Evolutionary conservation across 225 moss, liverwort and hornwort genomes (phyloP), one percentile per base, ranked within the genome.

Genomic region (Pleurozium schreberi): DNA sequence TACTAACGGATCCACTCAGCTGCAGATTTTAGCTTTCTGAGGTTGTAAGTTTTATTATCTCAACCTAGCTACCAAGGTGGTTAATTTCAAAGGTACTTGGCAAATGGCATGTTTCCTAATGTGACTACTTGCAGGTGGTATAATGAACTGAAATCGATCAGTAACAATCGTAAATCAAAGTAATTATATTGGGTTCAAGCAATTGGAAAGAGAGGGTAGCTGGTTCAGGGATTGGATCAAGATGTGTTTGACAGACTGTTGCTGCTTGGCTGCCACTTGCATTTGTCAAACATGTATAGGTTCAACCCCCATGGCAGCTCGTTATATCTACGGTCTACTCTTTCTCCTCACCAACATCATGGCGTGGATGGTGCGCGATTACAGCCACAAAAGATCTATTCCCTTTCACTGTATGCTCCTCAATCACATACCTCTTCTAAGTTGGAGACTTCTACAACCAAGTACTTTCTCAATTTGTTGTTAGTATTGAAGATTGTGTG

Each of bases 341-440:
- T 97, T 96, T 55, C 95, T 97, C 53, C 91, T 97, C 76, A 94
- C 92, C 45, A 94, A 90, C 61, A 80, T 96, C 60, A 80, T 97
- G 75, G 97, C 95, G 10, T 97, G 96, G 97, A 93, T 96, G 93
- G 71, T 93, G 78, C 97, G 94, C 25, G 95, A 97, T 84, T 97
- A 97, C 92, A 97, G 94, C 57, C 90, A 92, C 55, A 91, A 90
- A 67, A 88, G 91, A n/a, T 86, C 93, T 47, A 74, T 86, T 55
- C 88, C 90, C 63, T 65, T 97, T 67, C 91, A 92, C 85, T 92
- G 95, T 96, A 92, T 93, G 94, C 59, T 71, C 38, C 79, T 85
- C 70, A 53, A 73, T 85, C 23, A 23, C 22, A 20, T 47, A 34
- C 12, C 45, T 25, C 47, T 71, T 20, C 14, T 38, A 34, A 55